phyloP scores from a whole-genome alignment of 2,329 filamentous ascomycete species.

The Fusarium liriodendri region DNA sequence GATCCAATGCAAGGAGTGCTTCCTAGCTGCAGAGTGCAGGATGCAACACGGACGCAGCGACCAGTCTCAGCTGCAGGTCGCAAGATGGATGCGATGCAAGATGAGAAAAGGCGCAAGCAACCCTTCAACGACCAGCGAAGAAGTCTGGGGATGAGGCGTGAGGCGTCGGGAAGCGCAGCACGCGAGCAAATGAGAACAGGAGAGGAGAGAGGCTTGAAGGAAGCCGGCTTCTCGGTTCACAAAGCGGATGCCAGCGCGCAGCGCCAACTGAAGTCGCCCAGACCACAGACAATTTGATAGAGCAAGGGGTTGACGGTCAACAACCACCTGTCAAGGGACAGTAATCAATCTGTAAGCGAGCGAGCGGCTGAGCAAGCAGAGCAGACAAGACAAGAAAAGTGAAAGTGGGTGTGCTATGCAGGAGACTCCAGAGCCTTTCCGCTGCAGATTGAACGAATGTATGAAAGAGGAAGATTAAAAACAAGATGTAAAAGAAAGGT shows the following conservation, averaged over 20 bases:
- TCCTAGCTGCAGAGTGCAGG: constrained; percentile 25
- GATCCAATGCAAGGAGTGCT: constrained; percentile 4
- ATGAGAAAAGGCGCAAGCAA: constrained; percentile 24
- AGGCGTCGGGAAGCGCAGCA: constrained; percentile 7
- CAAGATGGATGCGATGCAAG: constrained; percentile 34
- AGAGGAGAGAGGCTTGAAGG: background rate
- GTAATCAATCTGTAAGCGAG: constrained; percentile 31
- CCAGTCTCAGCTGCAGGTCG: constrained; percentile 31
- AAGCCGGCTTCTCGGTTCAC: background rate
- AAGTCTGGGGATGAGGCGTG: background rate
- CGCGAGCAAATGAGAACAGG: constrained; percentile 28
- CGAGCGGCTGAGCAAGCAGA: constrained; percentile 23
- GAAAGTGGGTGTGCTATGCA: constrained; percentile 17
- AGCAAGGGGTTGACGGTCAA: background rate
- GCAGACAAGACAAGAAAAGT: constrained; percentile 17
- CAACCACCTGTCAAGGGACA: constrained; percentile 2
- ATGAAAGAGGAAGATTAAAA: constrained; percentile 1
- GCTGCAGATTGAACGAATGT: constrained; percentile 28
- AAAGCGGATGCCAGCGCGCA: background rate
- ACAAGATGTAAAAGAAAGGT: background rate
- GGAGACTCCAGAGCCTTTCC: constrained; percentile 34
- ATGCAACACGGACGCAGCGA: constrained; percentile 21
- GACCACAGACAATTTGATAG: background rate
- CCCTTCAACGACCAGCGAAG: constrained; percentile 13
- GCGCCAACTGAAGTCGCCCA: constrained; percentile 9